Evolutionary conservation across 2,329 filamentous ascomycete genomes (phyloP).

Genomic region (Pseudogymnoascus sp.): DNA sequence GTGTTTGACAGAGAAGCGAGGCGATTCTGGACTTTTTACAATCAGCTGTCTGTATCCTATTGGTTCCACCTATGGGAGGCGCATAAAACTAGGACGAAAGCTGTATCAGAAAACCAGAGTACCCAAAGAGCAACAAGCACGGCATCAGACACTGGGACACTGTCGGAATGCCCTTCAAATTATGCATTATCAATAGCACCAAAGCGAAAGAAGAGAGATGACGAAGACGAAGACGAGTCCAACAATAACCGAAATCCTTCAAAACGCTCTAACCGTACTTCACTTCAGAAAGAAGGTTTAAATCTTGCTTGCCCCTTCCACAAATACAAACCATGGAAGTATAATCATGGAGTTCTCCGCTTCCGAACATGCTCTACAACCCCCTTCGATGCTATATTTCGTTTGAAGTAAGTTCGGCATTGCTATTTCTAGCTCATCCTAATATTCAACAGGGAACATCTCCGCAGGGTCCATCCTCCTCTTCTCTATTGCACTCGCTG

Average conservation of each 20-base stretch:
- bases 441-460: not conserved
- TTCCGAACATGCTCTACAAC: slow-evolving; percentile 1
- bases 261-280: not conserved
- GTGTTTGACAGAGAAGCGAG: not conserved
- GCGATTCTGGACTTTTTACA: not conserved
- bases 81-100: not conserved
- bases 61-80: not conserved
- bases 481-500: not conserved
- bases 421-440: not conserved
- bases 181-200: not conserved
- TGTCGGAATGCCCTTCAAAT: not conserved
- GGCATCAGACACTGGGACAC: not conserved
- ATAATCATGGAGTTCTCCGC: not conserved
- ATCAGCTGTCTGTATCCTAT: not conserved
- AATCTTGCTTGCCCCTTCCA: not conserved
- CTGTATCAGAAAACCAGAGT: not conserved
- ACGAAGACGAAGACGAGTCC: not conserved
- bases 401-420: not conserved
- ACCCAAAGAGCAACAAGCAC: not conserved
- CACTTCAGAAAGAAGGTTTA: not conserved
- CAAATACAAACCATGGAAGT: not conserved
- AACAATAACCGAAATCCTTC: not conserved
- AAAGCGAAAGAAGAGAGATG: not conserved
- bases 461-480: not conserved
- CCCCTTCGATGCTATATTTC: not conserved